Percentiles rank a stretch among this genome's conserved stretches.
These are phyloP conservation scores for Omphalotus olearius DNA, from an alignment of 1,284 basidiomycete genomes.

Conservation along the genomic window DNA sequence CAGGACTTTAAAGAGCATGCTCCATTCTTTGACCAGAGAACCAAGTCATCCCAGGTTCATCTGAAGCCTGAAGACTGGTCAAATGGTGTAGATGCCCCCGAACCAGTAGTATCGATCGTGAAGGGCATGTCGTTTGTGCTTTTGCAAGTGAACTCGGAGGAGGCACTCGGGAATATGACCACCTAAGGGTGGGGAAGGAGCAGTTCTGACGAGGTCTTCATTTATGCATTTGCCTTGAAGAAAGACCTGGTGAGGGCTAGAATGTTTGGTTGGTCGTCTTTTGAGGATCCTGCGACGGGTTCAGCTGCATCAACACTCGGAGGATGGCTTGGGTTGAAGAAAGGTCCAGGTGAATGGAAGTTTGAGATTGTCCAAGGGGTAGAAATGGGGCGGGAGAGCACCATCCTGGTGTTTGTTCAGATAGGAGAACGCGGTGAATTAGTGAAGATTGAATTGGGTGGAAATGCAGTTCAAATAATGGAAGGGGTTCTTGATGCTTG, in stretches of 20 bases:
- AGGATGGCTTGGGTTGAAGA: constrained; percentile 32
- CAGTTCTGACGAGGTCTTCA: background rate
- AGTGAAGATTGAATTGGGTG: constrained; percentile 30
- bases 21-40: background rate
- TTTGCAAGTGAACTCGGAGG: constrained; percentile 32
- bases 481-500: constrained; percentile 19
- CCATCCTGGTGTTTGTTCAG: constrained; percentile 33
- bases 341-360: constrained; percentile 29
- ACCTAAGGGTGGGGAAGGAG: constrained; percentile 27
- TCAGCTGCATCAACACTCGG: constrained; percentile 39
- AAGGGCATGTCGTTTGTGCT: constrained; percentile 43
- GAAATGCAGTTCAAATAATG: constrained; percentile 35
- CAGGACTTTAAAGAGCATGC: constrained; percentile 32
- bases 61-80: constrained; percentile 29
- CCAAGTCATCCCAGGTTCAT: constrained; percentile 19
- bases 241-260: constrained; percentile 31
- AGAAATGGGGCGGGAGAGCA: constrained; percentile 40
- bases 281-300: constrained; percentile 44
- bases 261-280: constrained; percentile 31
- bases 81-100: constrained; percentile 27
- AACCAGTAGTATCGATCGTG: constrained; percentile 38
- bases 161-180: constrained; percentile 29
- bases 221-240: background rate
- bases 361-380: constrained; percentile 38
- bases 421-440: constrained; percentile 28